These are phyloP conservation scores for Lactifluus subvellereus DNA, from an alignment of 768 basidiomycete genomes.

Conservation along the genomic window DNA sequence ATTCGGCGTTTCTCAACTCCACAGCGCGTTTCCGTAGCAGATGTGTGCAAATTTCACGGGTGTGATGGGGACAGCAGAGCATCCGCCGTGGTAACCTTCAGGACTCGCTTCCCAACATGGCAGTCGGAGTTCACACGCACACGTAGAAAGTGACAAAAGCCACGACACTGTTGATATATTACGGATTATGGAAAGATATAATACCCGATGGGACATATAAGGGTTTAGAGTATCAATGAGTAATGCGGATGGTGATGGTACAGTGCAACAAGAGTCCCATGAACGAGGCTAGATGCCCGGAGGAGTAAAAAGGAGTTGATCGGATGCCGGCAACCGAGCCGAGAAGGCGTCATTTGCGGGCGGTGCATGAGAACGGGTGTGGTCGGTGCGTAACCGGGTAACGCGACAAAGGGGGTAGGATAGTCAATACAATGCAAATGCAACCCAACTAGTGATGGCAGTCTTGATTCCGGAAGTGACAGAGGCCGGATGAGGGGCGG, in stretches of 20 bases:
- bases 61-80: slow-evolving; percentile 10
- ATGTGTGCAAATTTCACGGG: slow-evolving; percentile 1
- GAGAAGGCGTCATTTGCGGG: slow-evolving; percentile 13
- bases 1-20: slow-evolving; percentile 5
- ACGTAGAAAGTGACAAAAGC: not conserved
- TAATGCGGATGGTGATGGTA: slow-evolving; percentile 18
- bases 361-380: not conserved
- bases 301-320: slow-evolving; percentile 18
- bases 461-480: not conserved
- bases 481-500: not conserved
- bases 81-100: slow-evolving; percentile 3
- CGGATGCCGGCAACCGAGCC: slow-evolving; percentile 15
- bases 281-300: slow-evolving; percentile 19
- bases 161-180: slow-evolving; percentile 7
- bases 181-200: slow-evolving; percentile 16
- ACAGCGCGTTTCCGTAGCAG: slow-evolving; percentile 1
- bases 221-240: slow-evolving; percentile 19
- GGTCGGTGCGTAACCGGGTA: slow-evolving; percentile 10
- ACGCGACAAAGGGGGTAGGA: slow-evolving; percentile 6
- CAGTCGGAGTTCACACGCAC: slow-evolving; percentile 13
- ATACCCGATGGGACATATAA: slow-evolving; percentile 17
- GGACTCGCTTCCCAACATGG: not conserved
- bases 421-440: not conserved
- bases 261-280: slow-evolving; percentile 20
- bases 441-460: not conserved